Evolutionary conservation across 169 alveolate species (phyloP).

Genomic region (Plasmodium vinckei): DNA sequence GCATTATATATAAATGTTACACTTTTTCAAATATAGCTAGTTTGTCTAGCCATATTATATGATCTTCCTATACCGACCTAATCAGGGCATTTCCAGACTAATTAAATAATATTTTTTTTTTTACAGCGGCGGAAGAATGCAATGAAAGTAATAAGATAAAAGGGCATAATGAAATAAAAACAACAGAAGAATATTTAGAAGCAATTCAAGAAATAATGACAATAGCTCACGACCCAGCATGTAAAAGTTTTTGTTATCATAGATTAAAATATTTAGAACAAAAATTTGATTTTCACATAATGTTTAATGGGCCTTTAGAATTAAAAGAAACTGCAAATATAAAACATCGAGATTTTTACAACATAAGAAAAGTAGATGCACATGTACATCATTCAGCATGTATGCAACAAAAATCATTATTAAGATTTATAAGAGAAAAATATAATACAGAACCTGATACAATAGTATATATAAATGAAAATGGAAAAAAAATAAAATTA

Average conservation of each 20-base stretch:
- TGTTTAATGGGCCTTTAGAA: conserved; percentile 85
- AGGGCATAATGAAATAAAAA: conserved; percentile 8
- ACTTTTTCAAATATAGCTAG: too few species aligned
- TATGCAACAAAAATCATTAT: conserved; percentile 92
- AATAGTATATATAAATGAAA: conserved; percentile 80
- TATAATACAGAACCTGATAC: conserved; percentile 83
- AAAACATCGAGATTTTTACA: conserved; percentile 91
- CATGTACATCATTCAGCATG: conserved; percentile 94
- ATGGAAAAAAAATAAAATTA: conserved; percentile 79
- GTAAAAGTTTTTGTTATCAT: conserved; percentile 82
- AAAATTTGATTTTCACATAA: conserved; percentile 81
- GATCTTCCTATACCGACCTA: too few species aligned
- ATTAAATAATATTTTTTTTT: too few species aligned
- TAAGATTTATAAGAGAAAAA: conserved; percentile 89
- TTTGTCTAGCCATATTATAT: too few species aligned
- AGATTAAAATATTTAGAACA: conserved; percentile 81
- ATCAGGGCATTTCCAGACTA: too few species aligned
- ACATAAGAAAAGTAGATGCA: conserved; percentile 93
- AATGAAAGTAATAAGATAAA: conserved; percentile 31
- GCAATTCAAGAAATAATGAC: conserved; percentile 37
- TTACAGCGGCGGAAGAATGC: conserved; percentile 16
- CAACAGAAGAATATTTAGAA: conserved; percentile 37
- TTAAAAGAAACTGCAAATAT: conserved; percentile 78
- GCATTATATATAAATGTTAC: too few species aligned
- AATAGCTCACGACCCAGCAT: conserved; percentile 78